Percentiles rank a stretch among this genome's conserved stretches.
Evolutionary conservation across 1,139 yeast species (phyloP).

Genomic region (Kodamaea suecica): DNA sequence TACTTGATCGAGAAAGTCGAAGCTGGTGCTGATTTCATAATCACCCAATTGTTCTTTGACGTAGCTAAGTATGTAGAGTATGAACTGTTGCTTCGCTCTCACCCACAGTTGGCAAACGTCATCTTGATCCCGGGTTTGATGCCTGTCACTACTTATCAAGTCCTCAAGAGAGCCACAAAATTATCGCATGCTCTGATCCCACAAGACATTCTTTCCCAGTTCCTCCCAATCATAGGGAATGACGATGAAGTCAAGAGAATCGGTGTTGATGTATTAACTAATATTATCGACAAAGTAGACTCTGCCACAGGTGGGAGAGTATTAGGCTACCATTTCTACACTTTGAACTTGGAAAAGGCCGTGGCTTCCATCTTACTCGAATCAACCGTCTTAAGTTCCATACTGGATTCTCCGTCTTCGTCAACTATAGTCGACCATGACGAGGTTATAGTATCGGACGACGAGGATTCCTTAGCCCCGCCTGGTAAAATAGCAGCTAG

Average conservation of each 20-base stretch:
- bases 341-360: conserved; percentile 85
- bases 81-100: conserved; percentile 30
- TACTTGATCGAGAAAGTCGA: conserved; percentile 55
- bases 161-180: conserved; percentile 85
- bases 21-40: conserved; percentile 47
- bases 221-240: conserved; percentile 61
- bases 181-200: conserved; percentile 91
- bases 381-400: conserved; percentile 46
- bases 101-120: conserved; percentile 40
- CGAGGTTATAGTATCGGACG: conserved; percentile 36
- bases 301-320: conserved; percentile 52
- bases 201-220: conserved; percentile 29
- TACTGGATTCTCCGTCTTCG: conserved; percentile 19
- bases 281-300: conserved; percentile 59
- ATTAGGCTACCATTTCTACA: conserved; percentile 85
- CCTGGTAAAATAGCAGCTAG: conserved; percentile 18
- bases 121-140: conserved; percentile 86
- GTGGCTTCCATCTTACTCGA: conserved; percentile 78
- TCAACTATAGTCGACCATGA: conserved; percentile 20
- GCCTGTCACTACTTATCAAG: conserved; percentile 91
- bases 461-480: conserved; percentile 23
- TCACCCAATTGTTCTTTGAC: conserved; percentile 47
- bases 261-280: conserved; percentile 73
- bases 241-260: conserved; percentile 81
- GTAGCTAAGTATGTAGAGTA: conserved; percentile 39